Base-by-base conservation (phyloP, 108 stramenopile genomes). In the Nitzschia palea region DNA sequence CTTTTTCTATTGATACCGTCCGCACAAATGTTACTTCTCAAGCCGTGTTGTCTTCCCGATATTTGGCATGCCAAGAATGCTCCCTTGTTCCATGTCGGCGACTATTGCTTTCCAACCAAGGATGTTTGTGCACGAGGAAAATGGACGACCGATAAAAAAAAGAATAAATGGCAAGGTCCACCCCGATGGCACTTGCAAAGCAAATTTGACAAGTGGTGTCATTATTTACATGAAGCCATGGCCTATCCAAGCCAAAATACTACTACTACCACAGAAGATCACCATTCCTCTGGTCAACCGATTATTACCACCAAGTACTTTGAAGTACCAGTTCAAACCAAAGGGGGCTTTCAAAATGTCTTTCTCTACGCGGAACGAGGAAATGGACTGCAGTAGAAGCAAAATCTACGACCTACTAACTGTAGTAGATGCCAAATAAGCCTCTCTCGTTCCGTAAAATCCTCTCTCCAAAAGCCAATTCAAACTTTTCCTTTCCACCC, bases 1-100 rank as follows among this genome's bases (percentile, higher is more conserved):
- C 26, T 87, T 29, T 87, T 84, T 71, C 82, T 84, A 64, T 57
- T 53, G 15, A 74, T 80, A 51, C 60, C 54, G 20, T 22, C 52
- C 3, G 37, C 55, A 6, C 22, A 65, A 26, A 73, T 81, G 10
- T 44, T 87, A 2, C 64, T 76, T 4, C 43, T 87, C 15, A 87
- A 87, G 54, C 86, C 86, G 36, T 87, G 86, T 51, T 87, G 86
- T 63, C 55, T 87, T 18, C 86, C 86, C 23, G 71, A 67, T 10
- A 80, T 84, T 62, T 62, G 80, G 27, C 80, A 87, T 59, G 76
- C 68, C 32, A 69, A 74, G 44, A 80, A 78, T 37, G 8, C 82
- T 20, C 78, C 82, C 45, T 37, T 76, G 0, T 84, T 86, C 70
- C 32, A 62, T 27, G 37, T 84, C 44, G 71, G 67, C 9, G 29